phyloP scores from a whole-genome alignment of 257 asterid species.

The Solanum pinnatisectum region DNA sequence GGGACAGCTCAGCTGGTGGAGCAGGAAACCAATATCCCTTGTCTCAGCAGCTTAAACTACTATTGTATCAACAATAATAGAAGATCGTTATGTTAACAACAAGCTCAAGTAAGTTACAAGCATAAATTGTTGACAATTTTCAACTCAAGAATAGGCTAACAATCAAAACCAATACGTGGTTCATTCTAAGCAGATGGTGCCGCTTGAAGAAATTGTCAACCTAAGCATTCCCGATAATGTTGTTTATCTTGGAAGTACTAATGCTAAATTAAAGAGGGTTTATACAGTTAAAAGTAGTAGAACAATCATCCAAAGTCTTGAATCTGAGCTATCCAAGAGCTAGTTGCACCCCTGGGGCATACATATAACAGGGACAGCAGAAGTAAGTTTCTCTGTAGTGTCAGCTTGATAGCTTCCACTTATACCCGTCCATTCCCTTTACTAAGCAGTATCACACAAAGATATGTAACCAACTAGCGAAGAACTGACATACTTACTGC shows the following conservation, averaged over 20 bases:
- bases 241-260: background rate
- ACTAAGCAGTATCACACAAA: background rate
- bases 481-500: background rate
- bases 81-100: background rate
- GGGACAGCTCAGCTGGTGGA: background rate
- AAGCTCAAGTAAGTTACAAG: background rate
- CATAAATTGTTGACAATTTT: background rate
- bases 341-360: background rate
- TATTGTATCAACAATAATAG: background rate
- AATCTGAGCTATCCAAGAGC: background rate
- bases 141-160: background rate
- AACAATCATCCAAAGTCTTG: background rate
- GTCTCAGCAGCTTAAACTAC: background rate
- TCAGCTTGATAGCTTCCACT: background rate
- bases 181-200: background rate
- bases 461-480: background rate
- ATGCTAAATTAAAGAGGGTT: background rate
- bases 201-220: background rate
- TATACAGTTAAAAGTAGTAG: background rate
- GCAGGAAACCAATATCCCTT: background rate
- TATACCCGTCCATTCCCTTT: background rate
- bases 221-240: background rate
- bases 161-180: background rate
- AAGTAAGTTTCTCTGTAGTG: background rate
- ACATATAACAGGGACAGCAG: background rate